Conservation (phyloP, 2,329 filamentous ascomycete genomes). For the Stagonosporopsis cucurbitacearum region DNA sequence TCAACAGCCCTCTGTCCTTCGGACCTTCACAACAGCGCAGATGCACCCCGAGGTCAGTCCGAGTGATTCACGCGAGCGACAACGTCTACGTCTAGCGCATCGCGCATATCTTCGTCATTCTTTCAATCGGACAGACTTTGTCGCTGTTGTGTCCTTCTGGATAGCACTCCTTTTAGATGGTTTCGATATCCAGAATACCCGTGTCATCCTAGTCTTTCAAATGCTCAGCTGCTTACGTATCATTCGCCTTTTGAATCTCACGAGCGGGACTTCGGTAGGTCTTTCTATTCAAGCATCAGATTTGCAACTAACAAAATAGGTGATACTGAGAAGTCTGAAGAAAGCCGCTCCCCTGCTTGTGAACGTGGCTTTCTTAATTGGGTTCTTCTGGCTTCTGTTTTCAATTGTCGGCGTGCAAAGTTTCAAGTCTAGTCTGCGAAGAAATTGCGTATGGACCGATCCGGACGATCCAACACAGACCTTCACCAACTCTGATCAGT, state of each 20-base stretch:
- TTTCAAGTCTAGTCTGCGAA: slow-evolving; percentile 67
- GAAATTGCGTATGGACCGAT: slow-evolving; percentile 60
- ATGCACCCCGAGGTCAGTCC: slow-evolving; percentile 60
- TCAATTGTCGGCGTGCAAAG: slow-evolving; percentile 96
- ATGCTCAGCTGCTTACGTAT: slow-evolving; percentile 98
- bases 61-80: slow-evolving; percentile 74
- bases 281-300: slow-evolving; percentile 14
- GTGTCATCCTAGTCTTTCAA: slow-evolving; percentile 86
- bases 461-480: slow-evolving; percentile 55
- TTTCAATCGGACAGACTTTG: slow-evolving; percentile 93
- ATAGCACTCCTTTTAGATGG: slow-evolving; percentile 79
- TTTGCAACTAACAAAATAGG: slow-evolving; percentile 55
- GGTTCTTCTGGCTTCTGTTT: slow-evolving; percentile 98
- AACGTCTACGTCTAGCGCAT: slow-evolving; percentile 83
- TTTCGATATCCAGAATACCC: slow-evolving; percentile 69
- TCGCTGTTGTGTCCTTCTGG: slow-evolving; percentile 96
- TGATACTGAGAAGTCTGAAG: slow-evolving; percentile 93
- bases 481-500: slow-evolving; percentile 67
- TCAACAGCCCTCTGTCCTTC: slow-evolving; percentile 70
- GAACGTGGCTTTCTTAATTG: slow-evolving; percentile 90
- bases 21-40: slow-evolving; percentile 77
- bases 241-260: slow-evolving; percentile 85
- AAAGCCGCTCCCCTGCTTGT: slow-evolving; percentile 91
- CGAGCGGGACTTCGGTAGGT: slow-evolving; percentile 86
- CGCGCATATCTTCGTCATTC: slow-evolving; percentile 92